Conservation (phyloP, 192 early-diverging fungal genomes). For the Coemansia reversa region DNA sequence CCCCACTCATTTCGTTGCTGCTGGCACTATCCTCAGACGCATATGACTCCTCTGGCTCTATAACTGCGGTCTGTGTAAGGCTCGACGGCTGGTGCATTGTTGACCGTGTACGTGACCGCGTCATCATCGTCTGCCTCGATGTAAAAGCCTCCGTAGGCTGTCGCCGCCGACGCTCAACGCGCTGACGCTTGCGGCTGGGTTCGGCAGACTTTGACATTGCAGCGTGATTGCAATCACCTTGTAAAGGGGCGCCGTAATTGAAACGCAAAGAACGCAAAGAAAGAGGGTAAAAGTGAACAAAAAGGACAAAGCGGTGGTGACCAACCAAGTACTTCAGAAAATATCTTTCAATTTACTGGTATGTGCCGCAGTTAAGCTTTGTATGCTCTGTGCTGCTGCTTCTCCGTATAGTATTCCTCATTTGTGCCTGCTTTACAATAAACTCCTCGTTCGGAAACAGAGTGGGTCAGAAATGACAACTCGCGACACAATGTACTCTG, state of each 20-base stretch:
- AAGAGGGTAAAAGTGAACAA: neutral
- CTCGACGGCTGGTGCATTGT: conserved; percentile 16
- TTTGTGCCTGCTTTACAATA: neutral
- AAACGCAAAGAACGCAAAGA: conserved; percentile 2
- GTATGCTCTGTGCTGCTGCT: neutral
- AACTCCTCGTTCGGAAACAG: neutral
- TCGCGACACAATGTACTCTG: conserved; percentile 48
- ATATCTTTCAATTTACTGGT: neutral
- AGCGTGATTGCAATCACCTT: neutral
- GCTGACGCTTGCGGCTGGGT: conserved; percentile 39
- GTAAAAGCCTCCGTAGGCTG: conserved; percentile 8
- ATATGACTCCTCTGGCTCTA: neutral
- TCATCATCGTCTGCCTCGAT: conserved; percentile 33
- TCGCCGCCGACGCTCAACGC: conserved; percentile 23
- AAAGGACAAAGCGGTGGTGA: neutral
- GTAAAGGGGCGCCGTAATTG: neutral
- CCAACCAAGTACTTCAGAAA: too few species aligned
- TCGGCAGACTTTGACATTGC: conserved; percentile 36
- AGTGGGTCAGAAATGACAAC: conserved; percentile 28
- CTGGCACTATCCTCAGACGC: neutral
- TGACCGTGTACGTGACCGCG: conserved; percentile 45
- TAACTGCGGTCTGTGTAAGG: neutral
- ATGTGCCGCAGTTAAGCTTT: conserved; percentile 5
- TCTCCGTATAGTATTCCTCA: neutral
- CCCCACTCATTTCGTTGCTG: neutral